A percentile compares a stretch with the other conserved stretches of the same genome.
Conservation (phyloP, 352 stramenopile genomes). For the Phytopythium ostracodes region DNA sequence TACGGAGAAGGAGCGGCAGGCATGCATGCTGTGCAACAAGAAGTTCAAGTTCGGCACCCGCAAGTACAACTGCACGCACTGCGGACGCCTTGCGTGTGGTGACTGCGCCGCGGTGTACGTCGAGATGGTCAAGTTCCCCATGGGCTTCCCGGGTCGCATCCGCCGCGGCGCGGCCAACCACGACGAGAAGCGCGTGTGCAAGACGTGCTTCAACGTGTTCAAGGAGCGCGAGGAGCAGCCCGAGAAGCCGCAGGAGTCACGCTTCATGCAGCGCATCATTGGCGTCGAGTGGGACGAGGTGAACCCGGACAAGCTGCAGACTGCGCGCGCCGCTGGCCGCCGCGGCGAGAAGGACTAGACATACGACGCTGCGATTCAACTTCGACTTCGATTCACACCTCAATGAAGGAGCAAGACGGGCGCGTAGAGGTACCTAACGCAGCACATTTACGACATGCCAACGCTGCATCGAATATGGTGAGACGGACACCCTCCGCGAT, state of each 20-base stretch:
- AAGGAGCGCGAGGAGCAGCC: constrained; percentile 73
- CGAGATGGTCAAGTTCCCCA: constrained; percentile 79
- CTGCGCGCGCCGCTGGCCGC: constrained; percentile 36
- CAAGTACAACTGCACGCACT: constrained; percentile 87
- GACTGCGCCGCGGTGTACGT: constrained; percentile 64
- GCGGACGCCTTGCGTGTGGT: constrained; percentile 65
- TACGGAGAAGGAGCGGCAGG: constrained; percentile 74
- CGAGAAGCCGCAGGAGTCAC: constrained; percentile 52
- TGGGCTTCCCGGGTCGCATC: constrained; percentile 78
- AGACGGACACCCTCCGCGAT: no score
- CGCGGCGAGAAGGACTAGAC: constrained; percentile 45
- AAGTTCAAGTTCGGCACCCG: constrained; percentile 86
- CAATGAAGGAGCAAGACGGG: no score
- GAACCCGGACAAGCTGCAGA: constrained; percentile 82
- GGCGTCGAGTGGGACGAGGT: constrained; percentile 88
- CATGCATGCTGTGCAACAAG: constrained; percentile 85
- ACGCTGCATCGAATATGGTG: no score
- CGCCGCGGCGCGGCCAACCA: constrained; percentile 54
- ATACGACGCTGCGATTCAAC: no score
- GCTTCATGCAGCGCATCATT: constrained; percentile 78
- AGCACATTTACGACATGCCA: no score
- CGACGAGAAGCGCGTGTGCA: constrained; percentile 78
- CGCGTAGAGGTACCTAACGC: no score
- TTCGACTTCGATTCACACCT: no score
- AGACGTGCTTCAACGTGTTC: constrained; percentile 84